Evolutionary conservation across 1,284 basidiomycete genomes (phyloP).

Genomic region (Apiotrichum sp.): DNA sequence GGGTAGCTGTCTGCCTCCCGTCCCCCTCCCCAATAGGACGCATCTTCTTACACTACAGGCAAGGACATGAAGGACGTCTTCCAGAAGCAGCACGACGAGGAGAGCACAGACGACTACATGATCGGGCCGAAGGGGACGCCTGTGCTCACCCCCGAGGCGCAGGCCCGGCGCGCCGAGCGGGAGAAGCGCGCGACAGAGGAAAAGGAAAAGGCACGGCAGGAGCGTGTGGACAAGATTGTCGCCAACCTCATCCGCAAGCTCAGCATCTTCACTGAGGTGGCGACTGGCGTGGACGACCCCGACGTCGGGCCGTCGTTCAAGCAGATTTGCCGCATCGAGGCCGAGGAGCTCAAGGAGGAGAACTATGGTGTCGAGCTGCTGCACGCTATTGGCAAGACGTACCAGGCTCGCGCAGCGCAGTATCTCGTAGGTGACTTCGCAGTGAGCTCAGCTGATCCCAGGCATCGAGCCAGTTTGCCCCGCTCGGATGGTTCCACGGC

Average conservation of each 20-base stretch:
- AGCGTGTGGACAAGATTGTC: slow-evolving; percentile 74
- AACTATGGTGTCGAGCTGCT: slow-evolving; percentile 90
- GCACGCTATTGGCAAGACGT: slow-evolving; percentile 86
- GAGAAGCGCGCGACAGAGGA: slow-evolving; percentile 71
- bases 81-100: slow-evolving; percentile 79
- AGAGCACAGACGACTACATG: slow-evolving; percentile 29
- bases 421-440: slow-evolving; percentile 25
- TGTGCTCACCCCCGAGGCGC: slow-evolving; percentile 72
- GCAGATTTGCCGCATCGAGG: slow-evolving; percentile 73
- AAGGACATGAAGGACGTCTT: slow-evolving; percentile 97
- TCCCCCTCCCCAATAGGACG: too few species aligned
- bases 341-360: slow-evolving; percentile 78
- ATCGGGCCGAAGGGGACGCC: slow-evolving; percentile 45
- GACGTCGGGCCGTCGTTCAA: slow-evolving; percentile 51
- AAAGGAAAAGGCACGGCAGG: slow-evolving; percentile 73
- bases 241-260: slow-evolving; percentile 81
- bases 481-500: slow-evolving; percentile 76
- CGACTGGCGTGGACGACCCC: slow-evolving; percentile 63
- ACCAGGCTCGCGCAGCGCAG: slow-evolving; percentile 68
- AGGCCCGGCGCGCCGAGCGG: slow-evolving; percentile 58
- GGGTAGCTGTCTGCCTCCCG: too few species aligned
- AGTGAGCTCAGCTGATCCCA: slow-evolving; percentile 38
- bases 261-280: slow-evolving; percentile 85
- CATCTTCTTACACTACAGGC: slow-evolving; percentile 53
- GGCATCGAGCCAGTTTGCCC: slow-evolving; percentile 54